Conservation (phyloP, 495 filamentous ascomycete species). For the Hypoxylon rickii region DNA sequence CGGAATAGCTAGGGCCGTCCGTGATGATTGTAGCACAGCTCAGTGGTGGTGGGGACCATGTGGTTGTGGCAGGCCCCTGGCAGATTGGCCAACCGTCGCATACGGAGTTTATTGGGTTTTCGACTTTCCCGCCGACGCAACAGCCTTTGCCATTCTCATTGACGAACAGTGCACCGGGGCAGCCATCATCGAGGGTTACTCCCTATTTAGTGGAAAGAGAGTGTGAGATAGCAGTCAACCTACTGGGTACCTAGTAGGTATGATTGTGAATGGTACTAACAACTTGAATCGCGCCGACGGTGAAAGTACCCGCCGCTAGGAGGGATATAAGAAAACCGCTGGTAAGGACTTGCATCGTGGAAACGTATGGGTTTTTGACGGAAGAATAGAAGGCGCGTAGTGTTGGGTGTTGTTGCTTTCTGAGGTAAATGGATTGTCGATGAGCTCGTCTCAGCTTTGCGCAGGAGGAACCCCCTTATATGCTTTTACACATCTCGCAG, state of each 20-base stretch:
- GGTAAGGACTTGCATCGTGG: neutral
- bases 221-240: too few relatives aligned
- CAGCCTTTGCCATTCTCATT: neutral
- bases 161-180: neutral
- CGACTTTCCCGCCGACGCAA: constrained; percentile 10
- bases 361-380: too few relatives aligned
- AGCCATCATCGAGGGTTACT: neutral
- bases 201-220: too few relatives aligned
- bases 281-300: neutral
- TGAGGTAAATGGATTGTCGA: too few relatives aligned
- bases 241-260: too few relatives aligned
- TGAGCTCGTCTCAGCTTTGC: too few relatives aligned
- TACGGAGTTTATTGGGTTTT: neutral
- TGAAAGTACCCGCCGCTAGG: neutral
- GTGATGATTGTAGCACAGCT: constrained; percentile 10
- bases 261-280: too few relatives aligned
- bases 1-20: neutral
- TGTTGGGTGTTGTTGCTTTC: too few relatives aligned
- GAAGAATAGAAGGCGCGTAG: too few relatives aligned
- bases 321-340: neutral
- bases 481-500: too few relatives aligned
- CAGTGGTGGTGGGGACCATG: neutral
- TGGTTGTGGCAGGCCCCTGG: constrained; percentile 3
- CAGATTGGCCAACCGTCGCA: constrained; percentile 9
- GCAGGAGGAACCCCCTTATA: too few relatives aligned